Conservation (phyloP, 768 basidiomycete species). For the Tephrocybe sp. region DNA sequence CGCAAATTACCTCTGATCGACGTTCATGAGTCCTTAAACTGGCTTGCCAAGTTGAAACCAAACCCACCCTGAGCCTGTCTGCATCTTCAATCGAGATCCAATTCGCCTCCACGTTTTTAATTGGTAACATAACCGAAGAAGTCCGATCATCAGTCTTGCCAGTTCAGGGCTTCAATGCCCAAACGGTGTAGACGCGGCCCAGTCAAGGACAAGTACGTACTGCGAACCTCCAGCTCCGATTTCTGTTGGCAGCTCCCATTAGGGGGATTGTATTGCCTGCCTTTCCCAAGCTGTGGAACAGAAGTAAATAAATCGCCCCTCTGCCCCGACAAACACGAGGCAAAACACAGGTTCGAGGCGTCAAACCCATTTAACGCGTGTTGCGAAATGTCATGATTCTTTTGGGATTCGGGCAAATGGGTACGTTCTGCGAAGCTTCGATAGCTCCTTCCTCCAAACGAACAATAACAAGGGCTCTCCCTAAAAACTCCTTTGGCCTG, state of each 20-base stretch:
- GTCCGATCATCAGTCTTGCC: constrained; percentile 22
- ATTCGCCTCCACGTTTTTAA: constrained; percentile 21
- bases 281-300: constrained; percentile 10
- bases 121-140: constrained; percentile 22
- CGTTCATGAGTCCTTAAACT: constrained; percentile 12
- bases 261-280: constrained; percentile 13
- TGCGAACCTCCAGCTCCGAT: constrained; percentile 13
- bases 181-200: constrained; percentile 20
- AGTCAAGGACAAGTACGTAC: constrained; percentile 17
- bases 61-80: constrained; percentile 4
- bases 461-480: constrained; percentile 41
- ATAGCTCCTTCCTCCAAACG: constrained; percentile 24
- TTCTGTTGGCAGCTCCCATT: constrained; percentile 9
- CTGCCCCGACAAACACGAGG: constrained; percentile 35
- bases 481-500: constrained; percentile 27
- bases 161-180: constrained; percentile 4
- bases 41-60: constrained; percentile 14
- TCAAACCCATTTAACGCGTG: constrained; percentile 35
- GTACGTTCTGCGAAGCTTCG: constrained; percentile 31
- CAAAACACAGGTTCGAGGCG: constrained; percentile 31
- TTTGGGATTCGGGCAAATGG: constrained; percentile 25
- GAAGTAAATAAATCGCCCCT: constrained; percentile 22
- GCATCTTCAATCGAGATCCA: constrained; percentile 22
- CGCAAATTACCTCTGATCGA: constrained; percentile 17
- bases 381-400: constrained; percentile 26